Conservation (phyloP, 73 alveolate species). For the Symbiodinium natans region DNA sequence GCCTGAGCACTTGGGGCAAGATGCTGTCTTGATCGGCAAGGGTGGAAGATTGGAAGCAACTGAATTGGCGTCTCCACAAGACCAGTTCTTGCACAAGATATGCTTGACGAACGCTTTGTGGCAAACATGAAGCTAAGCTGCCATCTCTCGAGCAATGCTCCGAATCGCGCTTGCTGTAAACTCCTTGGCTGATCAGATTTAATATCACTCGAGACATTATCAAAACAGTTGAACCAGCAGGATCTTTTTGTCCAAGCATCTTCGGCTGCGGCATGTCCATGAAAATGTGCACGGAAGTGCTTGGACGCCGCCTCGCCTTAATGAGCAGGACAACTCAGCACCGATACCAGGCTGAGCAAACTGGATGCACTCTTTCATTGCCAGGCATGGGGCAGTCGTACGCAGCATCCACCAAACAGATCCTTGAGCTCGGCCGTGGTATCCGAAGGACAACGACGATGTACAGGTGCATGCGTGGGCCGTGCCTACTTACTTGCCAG, state of each 20-base stretch:
- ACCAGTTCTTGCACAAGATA: neutral
- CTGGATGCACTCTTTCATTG: neutral
- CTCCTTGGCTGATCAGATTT: neutral
- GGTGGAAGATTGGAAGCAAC: neutral
- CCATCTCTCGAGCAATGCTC: constrained; percentile 61
- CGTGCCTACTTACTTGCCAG: no score
- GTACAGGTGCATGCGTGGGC: no score
- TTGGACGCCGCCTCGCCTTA: constrained; percentile 35
- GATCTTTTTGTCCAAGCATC: neutral
- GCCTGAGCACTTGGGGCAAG: neutral
- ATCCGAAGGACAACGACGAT: neutral
- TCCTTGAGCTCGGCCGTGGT: neutral
- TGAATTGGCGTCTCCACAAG: neutral
- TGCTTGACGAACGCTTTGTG: neutral
- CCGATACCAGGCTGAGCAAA: neutral
- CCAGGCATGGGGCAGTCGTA: constrained; percentile 24
- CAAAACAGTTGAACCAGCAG: neutral
- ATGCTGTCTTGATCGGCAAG: neutral
- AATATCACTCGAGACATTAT: neutral
- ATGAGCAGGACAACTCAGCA: neutral
- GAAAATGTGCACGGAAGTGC: constrained; percentile 52
- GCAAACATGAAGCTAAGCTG: neutral
- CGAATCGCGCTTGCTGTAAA: constrained; percentile 54
- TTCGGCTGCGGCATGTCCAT: constrained; percentile 76
- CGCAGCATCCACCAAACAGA: constrained; percentile 88